Conservation (phyloP, 371 early-diverging fungal genomes). For the Amoeboaphelidium protococcarum region DNA sequence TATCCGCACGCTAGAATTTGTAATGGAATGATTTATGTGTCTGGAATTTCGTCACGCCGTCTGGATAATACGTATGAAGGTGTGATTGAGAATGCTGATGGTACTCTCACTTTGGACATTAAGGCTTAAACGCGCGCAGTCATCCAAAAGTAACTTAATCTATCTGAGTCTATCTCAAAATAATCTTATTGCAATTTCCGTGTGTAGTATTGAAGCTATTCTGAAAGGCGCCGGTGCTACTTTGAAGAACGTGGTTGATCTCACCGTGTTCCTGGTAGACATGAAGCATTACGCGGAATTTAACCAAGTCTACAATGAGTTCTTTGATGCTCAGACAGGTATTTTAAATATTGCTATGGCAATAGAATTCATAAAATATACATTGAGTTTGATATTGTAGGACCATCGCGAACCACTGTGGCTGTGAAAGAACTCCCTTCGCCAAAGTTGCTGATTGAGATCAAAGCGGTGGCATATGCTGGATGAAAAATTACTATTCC, state of each 20-base stretch:
- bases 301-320: slow-evolving; percentile 27
- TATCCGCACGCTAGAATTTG: slow-evolving; percentile 32
- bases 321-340: slow-evolving; percentile 17
- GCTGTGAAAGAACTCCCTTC: slow-evolving; percentile 20
- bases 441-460: slow-evolving; percentile 22
- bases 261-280: slow-evolving; percentile 34
- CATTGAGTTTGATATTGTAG: neutral
- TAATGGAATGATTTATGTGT: slow-evolving; percentile 25
- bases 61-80: slow-evolving; percentile 28
- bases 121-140: slow-evolving; percentile 27
- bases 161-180: neutral
- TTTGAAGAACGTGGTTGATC: slow-evolving; percentile 24
- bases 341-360: neutral
- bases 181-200: neutral
- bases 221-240: slow-evolving; percentile 18
- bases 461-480: slow-evolving; percentile 16
- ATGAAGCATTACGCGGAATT: slow-evolving; percentile 31
- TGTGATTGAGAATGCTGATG: slow-evolving; percentile 15
- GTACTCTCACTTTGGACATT: slow-evolving; percentile 24
- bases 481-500: slow-evolving; percentile 6
- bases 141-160: slow-evolving; percentile 20
- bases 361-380: neutral
- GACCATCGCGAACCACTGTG: slow-evolving; percentile 22
- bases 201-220: slow-evolving; percentile 22
- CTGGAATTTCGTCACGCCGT: slow-evolving; percentile 27